Evolutionary conservation across 2,329 filamentous ascomycete genomes (phyloP).

Genomic region (Penicillium palitans): DNA sequence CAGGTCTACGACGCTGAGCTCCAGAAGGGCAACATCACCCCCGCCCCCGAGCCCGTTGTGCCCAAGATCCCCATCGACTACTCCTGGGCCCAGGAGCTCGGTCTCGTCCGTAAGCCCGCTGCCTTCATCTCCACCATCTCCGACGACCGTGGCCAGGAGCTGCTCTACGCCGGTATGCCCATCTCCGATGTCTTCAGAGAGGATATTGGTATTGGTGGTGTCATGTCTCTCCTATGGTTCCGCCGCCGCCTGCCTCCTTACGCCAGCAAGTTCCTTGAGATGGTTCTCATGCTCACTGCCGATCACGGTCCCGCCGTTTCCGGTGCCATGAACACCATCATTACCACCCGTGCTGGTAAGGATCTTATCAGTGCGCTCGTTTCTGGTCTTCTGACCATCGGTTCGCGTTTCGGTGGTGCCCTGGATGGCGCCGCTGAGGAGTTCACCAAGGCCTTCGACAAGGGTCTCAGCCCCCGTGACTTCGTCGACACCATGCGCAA

Average conservation of each 20-base stretch:
- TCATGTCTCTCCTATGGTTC: slow-evolving; percentile 99
- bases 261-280: slow-evolving; percentile 98
- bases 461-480: slow-evolving; percentile 95
- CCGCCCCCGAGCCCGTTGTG: slow-evolving; percentile 82
- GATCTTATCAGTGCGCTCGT: slow-evolving; percentile 95
- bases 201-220: slow-evolving; percentile 98
- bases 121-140: slow-evolving; percentile 99
- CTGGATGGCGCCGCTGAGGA: slow-evolving; percentile 97
- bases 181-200: slow-evolving; percentile 99
- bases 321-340: slow-evolving; percentile 99
- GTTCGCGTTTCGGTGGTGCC: slow-evolving; percentile 96
- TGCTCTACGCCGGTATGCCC: slow-evolving; percentile 97
- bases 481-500: slow-evolving; percentile 99
- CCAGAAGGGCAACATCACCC: slow-evolving; percentile 78
- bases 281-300: slow-evolving; percentile 99
- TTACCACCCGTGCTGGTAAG: slow-evolving; percentile 98
- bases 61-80: slow-evolving; percentile 99
- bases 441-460: slow-evolving; percentile 97
- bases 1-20: slow-evolving; percentile 87
- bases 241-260: slow-evolving; percentile 93
- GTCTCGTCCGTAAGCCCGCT: slow-evolving; percentile 98
- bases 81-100: slow-evolving; percentile 98
- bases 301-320: slow-evolving; percentile 99
- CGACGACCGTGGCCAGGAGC: slow-evolving; percentile 98
- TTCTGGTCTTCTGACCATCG: slow-evolving; percentile 95